Base-by-base conservation (phyloP, 768 basidiomycete genomes). In the Pisolithus microcarpus region DNA sequence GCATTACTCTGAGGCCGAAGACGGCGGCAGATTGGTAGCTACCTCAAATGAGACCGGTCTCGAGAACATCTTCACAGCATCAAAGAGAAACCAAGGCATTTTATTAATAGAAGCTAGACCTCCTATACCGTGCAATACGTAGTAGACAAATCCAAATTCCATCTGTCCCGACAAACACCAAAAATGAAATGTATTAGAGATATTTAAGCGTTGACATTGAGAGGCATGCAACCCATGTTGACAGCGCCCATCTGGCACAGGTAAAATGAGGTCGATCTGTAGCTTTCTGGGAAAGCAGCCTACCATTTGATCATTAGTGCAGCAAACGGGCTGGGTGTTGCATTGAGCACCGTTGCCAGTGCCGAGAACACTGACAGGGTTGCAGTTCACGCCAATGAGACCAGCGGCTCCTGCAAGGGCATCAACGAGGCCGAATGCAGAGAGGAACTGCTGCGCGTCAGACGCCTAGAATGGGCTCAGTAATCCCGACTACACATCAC, bases 241-340 rank as follows among this genome's bases (percentile, higher is more conserved):
- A 73, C 59, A 48, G 72, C 38, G 23, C 72, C 72, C 40, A 62
- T 61, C 71, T 71, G 46, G 4, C 21, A 19, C 18, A 7, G 39
- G 34, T 15, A 5, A 26, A 26, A 8, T 16, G n/a, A 7, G 23
- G 23, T 9, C 15, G 36, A 18, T 16, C 19, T 8, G 2, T 8
- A 8, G 1, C 31, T 2, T 23, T 23, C 4, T n/a, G n/a, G 3
- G 8, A 23, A 18, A 2, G 11, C 9, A 19, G 40, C 77, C 74
- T 34, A 71, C 70, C 62, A 71, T 76, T 43, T 58, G 52, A 53
- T 77, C 75, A 52, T 71, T 66, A 19, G 63, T 51, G 59, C 78
- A 80, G 62, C 77, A 79, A 38, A 78, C 71, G 11, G 74, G 61
- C 55, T 77, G 24, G 31, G 40, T 49, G 24, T n/a, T 44, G 44